Base-by-base conservation (phyloP, 2,329 filamentous ascomycete genomes). In the Pleurostoma richardsiae region DNA sequence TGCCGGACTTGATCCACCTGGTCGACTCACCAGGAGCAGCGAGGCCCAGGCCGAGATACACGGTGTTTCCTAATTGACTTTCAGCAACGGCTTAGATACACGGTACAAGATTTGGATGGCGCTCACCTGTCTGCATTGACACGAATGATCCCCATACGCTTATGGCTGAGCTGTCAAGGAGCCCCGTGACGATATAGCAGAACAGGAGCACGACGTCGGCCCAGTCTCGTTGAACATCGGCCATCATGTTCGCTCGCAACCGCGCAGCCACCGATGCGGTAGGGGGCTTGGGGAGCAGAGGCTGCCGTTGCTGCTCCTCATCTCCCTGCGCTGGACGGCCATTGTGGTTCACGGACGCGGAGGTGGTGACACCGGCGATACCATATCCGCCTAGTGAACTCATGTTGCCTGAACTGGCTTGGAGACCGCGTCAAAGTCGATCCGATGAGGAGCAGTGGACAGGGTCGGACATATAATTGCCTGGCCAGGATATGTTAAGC, bases 121-220 rank as follows among this genome's bases (percentile, higher is more conserved):
- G 65, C 70, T 52, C 58, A 80, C 86, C 86, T 30, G 87, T 91
- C 60, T 91, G 88, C 87, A 91, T 91, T 56, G 83, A 88, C 39
- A 90, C 86, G 56, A 92, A 92, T 3, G 84, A 84, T 10, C 86
- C 85, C 83, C 86, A 91, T 39, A 86, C 85, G 48, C 83, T 85
- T 41, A 88, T 85, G 3, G 86, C 82, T 3, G 85, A 82, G 65
- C 85, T 88, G 65, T 92, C 88, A 6, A 90, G 75, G 8, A 92
- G 70, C 4, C 88, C 88, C 0, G 88, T 91, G 59, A 90, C 85
- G 52, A 88, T 68, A 61, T 90, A 91, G 66, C 85, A 89, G 29
- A 80, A 68, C 4, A 92, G 69, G 38, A 92, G 72, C 26, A 89
- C 69, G 2, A 87, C 52, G 58, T 92, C 87, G 10, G 82, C 80